Evolutionary conservation across 2,329 filamentous ascomycete species (phyloP).

Genomic region (Davidsoniella australis): DNA sequence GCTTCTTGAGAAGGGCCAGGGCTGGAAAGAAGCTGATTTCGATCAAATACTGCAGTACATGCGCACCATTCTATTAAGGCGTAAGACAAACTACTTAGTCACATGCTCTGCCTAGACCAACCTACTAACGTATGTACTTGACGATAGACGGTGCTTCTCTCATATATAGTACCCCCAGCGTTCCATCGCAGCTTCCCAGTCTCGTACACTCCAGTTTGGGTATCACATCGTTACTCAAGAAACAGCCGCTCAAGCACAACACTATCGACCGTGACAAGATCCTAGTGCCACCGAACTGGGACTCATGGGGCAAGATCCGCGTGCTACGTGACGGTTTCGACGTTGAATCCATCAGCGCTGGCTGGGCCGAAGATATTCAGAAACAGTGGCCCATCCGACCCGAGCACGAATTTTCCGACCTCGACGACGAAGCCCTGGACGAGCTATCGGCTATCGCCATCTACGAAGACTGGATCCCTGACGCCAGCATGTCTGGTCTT

Average conservation of each 20-base stretch:
- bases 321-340: conserved; percentile 85
- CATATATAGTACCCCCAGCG: conserved; percentile 66
- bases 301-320: conserved; percentile 94
- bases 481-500: conserved; percentile 49
- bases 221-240: conserved; percentile 68
- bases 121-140: neutral
- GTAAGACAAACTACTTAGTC: conserved; percentile 30
- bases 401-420: conserved; percentile 12
- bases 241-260: conserved; percentile 68
- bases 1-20: conserved; percentile 68
- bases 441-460: conserved; percentile 9
- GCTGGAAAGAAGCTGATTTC: conserved; percentile 93
- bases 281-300: conserved; percentile 89
- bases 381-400: conserved; percentile 26
- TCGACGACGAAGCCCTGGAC: conserved; percentile 7
- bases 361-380: conserved; percentile 75
- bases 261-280: conserved; percentile 91
- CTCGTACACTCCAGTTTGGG: conserved; percentile 73
- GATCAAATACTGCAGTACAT: conserved; percentile 90
- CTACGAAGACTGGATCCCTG: conserved; percentile 66
- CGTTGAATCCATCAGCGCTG: conserved; percentile 67
- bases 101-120: conserved; percentile 14
- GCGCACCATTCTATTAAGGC: conserved; percentile 72
- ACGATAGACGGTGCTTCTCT: conserved; percentile 60
- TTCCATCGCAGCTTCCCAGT: conserved; percentile 58